Evolutionary conservation across 805 yeast genomes (phyloP), one percentile per base, ranked within the genome.

Genomic region (Lipomyces chichibuensis): DNA sequence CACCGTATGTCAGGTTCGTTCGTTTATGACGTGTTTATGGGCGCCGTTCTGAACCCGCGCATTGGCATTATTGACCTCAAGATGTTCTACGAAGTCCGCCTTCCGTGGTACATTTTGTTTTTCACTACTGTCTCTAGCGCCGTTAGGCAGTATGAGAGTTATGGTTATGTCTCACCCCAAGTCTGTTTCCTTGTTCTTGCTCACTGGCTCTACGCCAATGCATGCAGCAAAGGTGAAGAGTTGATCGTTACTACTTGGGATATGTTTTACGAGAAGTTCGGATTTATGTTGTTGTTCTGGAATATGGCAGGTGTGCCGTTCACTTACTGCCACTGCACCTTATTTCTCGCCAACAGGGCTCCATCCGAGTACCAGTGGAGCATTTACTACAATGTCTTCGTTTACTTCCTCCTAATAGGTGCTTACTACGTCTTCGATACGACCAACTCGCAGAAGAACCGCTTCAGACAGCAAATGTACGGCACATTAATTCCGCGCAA

Each of bases 271-370:
- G 99, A 95, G 79, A 95, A 95, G 81, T 95, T 95, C 75, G 99
- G 99, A n/a, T 95, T 95, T 83, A 93, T 95, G 98, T 85, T 95
- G 72, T 87, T 93, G 74, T 95, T 95, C 84, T 95, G 99, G 99
- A 95, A 95, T 82, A 92, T 95, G 78, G 97, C 98, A 39, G 99
- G 99, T 75, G 99, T 95, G 54, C 99, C 99, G 59, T 95, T 88
- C 87, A 94, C 98, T 55, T 95, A 95, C 82, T 92, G 98, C 80
- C 97, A 92, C 77, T 89, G 96, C 78, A 91, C 97, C 11, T 83
- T 95, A 74, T 95, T 81, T 82, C 80, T 95, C 74, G 88, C 87
- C 72, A 87, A 87, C 81, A 97, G 91, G 79, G 84, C 91, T 65
- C 98, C 98, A 57, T 73, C 80, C 23, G 97, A 91, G 77, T 95